Conservation (phyloP, 2,329 filamentous ascomycete species). For the Chalaropsis ovoidea region DNA sequence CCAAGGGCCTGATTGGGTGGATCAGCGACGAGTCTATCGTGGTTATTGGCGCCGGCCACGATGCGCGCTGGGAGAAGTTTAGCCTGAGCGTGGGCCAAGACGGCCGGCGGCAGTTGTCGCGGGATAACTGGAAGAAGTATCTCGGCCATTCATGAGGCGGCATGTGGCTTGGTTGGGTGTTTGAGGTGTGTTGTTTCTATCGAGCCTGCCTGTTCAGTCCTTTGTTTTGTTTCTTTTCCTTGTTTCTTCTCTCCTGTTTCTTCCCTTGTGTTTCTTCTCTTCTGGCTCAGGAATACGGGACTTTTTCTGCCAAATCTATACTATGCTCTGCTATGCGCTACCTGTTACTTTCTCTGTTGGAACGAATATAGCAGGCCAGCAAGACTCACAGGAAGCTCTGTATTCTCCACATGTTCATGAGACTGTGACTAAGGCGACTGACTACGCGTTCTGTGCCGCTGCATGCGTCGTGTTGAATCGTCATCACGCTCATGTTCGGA, state of each 20-base stretch:
- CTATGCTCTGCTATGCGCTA: slow-evolving; percentile 6
- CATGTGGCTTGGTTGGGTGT: background rate
- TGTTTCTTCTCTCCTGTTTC: background rate
- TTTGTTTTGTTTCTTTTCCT: background rate
- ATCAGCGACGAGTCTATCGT: slow-evolving; percentile 61
- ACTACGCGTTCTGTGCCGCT: slow-evolving; percentile 26
- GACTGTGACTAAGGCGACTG: background rate
- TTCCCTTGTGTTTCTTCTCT: background rate
- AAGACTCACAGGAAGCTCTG: background rate
- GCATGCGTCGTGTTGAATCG: slow-evolving; percentile 27
- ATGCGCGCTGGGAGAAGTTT: slow-evolving; percentile 84
- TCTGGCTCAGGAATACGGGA: slow-evolving; percentile 3
- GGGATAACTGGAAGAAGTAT: slow-evolving; percentile 78
- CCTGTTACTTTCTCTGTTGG: slow-evolving; percentile 10
- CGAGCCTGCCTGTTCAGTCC: slow-evolving; percentile 6
- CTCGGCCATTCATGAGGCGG: slow-evolving; percentile 38
- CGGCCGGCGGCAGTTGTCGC: slow-evolving; percentile 54
- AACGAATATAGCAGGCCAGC: background rate
- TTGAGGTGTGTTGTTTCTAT: slow-evolving; percentile 18
- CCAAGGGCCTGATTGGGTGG: slow-evolving; percentile 83
- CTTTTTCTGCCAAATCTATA: slow-evolving; percentile 18
- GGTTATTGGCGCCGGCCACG: slow-evolving; percentile 67
- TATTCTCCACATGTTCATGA: background rate
- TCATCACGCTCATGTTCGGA: slow-evolving; percentile 25
- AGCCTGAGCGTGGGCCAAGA: slow-evolving; percentile 57